A percentile compares a stretch with the other conserved stretches of the same genome.
These are phyloP conservation scores for Excoecaria agallocha DNA, from an alignment of 345 rosid genomes.

Conservation along the genomic window DNA sequence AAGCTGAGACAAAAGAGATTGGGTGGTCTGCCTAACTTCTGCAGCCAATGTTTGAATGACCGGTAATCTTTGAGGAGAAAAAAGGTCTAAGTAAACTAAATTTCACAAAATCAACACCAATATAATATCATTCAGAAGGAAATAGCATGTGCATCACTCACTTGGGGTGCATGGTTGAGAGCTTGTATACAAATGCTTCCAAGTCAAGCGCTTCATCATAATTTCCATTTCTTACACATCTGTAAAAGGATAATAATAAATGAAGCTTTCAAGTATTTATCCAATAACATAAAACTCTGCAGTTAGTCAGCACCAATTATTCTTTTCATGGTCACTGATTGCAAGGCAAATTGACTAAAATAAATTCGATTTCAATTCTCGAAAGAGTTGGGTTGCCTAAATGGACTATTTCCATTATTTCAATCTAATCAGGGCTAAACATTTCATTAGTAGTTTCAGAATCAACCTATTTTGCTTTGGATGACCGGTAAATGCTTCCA, in stretches of 20 bases:
- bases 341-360: not conserved
- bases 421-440: not conserved
- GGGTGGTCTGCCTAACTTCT: constrained; percentile 91
- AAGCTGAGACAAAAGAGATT: constrained; percentile 90
- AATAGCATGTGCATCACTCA: constrained; percentile 41
- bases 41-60: constrained; percentile 86
- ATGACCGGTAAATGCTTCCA: not conserved
- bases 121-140: not conserved
- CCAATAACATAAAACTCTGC: not conserved
- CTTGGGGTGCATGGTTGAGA: constrained; percentile 96
- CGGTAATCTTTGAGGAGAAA: constrained; percentile 50
- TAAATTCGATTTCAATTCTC: not conserved
- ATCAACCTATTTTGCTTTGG: not conserved
- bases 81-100: constrained; percentile 22
- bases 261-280: constrained; percentile 6
- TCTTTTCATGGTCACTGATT: not conserved
- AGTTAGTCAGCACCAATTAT: not conserved
- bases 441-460: not conserved
- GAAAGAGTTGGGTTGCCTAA: not conserved
- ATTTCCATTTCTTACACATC: constrained; percentile 95
- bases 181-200: constrained; percentile 89
- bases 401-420: not conserved
- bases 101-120: constrained; percentile 22
- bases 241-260: constrained; percentile 36
- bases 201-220: constrained; percentile 96